A percentile compares a stretch with the other conserved stretches of the same genome.
Evolutionary conservation across 2,329 filamentous ascomycete genomes (phyloP).

Genomic region (Neocatenulostroma microsporum): DNA sequence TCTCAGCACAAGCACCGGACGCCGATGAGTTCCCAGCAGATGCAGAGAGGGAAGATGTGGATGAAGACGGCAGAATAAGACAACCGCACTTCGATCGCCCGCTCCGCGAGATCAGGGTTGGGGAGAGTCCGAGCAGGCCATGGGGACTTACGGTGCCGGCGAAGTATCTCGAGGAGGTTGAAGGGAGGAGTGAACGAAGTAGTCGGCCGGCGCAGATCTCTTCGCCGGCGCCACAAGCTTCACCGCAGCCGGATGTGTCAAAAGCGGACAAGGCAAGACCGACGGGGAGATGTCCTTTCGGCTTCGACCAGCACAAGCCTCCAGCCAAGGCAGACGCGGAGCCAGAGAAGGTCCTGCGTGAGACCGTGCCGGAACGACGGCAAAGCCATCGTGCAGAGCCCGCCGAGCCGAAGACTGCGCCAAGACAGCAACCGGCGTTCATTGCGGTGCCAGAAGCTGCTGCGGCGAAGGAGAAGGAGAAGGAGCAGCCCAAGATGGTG

Average conservation of each 20-base stretch:
- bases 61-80: constrained; percentile 48
- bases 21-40: too few species aligned
- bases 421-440: constrained; percentile 4
- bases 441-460: constrained; percentile 1
- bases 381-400: too few species aligned
- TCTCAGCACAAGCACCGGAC: constrained; percentile 50
- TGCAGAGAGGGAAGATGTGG: constrained; percentile 31
- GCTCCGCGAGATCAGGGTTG: constrained; percentile 81
- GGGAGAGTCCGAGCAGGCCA: constrained; percentile 84
- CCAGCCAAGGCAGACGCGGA: too few species aligned
- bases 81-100: constrained; percentile 73
- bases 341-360: too few species aligned
- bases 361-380: too few species aligned
- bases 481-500: constrained; percentile 58
- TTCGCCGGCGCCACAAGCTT: constrained; percentile 33
- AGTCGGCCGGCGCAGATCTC: constrained; percentile 42
- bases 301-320: constrained; percentile 9
- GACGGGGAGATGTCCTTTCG: constrained; percentile 14
- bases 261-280: not conserved
- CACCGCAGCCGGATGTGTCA: constrained; percentile 24
- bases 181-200: constrained; percentile 32
- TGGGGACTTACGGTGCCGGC: constrained; percentile 82
- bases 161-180: constrained; percentile 37
- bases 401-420: not conserved
- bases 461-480: constrained; percentile 1